Evolutionary conservation across 768 basidiomycete genomes (phyloP), one percentile per base, ranked within the genome.

Genomic region (Termitomyces sp.): DNA sequence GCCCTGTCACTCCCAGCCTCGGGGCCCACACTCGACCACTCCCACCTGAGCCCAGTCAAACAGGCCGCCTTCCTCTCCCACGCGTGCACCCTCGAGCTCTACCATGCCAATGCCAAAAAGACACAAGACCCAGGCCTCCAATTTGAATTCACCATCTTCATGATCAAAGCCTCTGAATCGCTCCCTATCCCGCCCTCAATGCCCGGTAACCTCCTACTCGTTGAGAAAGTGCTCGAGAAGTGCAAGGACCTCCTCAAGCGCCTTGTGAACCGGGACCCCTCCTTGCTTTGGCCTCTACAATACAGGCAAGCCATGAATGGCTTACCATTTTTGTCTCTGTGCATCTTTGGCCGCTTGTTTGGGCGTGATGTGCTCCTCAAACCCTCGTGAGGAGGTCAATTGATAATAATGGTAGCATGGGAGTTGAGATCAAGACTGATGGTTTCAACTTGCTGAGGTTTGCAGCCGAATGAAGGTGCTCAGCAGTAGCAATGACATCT

Each of bases 101-200:
- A 99, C 79, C 91, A 97, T 50, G 87, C 90, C 46, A 99, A 99
- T 74, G 97, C 96, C 36, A 28, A 96, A 79, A 98, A 98, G 78
- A 97, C 96, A 0, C 94, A 97, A 77, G 94, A 98, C 73, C 95
- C 96, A 0, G 94, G 97, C 69, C 79, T 98, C 59, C 96, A 96
- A 72, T 98, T 95, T 79, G 97, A 99, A 73, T 98, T 99, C 67
- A 93, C 96, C 45, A 93, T 96, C 9, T 98, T 98, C 82, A 95
- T 98, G 91, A 91, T 99, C 70, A 96, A 98, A 70, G 94, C 96
- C 53, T 92, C 94, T 52, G 96, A 96, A 75, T 87, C 90, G 2
- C 85, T 94, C 72, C 89, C 90, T 44, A 87, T 92, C 59, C 92
- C 92, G 4, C 77, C 76, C 3, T 82, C 78, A 18, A 88, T 88